phyloP scores from a whole-genome alignment of 2,329 filamentous ascomycete species.

The Bipolaris gigantea region DNA sequence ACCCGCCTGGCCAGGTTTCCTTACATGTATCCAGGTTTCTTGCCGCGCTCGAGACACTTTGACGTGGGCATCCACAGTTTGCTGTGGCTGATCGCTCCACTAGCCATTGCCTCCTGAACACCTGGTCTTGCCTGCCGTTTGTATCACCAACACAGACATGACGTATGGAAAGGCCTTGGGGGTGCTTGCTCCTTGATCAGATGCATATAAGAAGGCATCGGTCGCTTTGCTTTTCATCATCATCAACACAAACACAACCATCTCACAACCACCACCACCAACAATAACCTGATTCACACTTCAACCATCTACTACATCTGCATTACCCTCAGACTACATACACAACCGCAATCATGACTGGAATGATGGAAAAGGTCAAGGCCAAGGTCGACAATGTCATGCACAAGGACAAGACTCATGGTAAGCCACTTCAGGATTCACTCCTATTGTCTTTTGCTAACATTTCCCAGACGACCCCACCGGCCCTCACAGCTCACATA shows the following conservation, averaged over 20 bases:
- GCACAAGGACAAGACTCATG: constrained; percentile 40
- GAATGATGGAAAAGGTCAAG: constrained; percentile 43
- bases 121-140: constrained; percentile 12
- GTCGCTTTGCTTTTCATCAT: constrained; percentile 7
- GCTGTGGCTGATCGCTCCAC: constrained; percentile 16
- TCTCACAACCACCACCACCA: constrained; percentile 6
- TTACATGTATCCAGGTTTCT: neutral
- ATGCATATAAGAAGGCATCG: constrained; percentile 22
- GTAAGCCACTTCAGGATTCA: constrained; percentile 9
- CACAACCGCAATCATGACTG: constrained; percentile 29
- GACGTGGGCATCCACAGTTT: constrained; percentile 10
- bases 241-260: neutral
- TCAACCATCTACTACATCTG: constrained; percentile 4
- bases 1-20: constrained; percentile 2
- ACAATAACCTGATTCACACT: constrained; percentile 2
- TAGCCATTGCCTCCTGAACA: constrained; percentile 8
- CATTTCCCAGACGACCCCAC: constrained; percentile 28
- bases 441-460: constrained; percentile 3
- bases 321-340: constrained; percentile 5
- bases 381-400: constrained; percentile 43
- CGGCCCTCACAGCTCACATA: constrained; percentile 33
- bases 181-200: constrained; percentile 10
- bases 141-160: constrained; percentile 21
- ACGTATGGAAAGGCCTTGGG: constrained; percentile 18
- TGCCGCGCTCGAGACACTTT: constrained; percentile 18